A percentile compares a stretch with the other conserved stretches of the same genome.
Conservation (phyloP, 2,329 filamentous ascomycete genomes). For the Aspergillus pseudoglaucus region DNA sequence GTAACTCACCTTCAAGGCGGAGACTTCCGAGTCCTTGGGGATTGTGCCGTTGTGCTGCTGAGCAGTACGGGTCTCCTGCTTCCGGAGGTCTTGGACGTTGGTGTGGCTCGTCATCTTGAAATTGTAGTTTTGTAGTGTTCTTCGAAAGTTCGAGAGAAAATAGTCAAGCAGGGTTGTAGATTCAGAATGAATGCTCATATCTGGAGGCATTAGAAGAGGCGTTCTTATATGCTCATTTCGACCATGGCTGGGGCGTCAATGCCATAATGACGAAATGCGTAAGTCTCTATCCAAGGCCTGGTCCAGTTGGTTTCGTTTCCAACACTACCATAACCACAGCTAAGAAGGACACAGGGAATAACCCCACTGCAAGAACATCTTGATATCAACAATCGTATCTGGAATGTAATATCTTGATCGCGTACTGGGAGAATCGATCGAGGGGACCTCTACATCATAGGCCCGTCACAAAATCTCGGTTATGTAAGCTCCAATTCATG, state of each 20-base stretch:
- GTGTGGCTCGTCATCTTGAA: constrained; percentile 26
- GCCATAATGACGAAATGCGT: neutral
- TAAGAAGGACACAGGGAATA: neutral
- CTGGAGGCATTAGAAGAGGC: neutral
- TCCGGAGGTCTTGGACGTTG: constrained; percentile 45
- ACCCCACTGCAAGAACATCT: neutral
- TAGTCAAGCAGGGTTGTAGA: neutral
- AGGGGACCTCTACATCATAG: neutral
- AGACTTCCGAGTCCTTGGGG: constrained; percentile 40
- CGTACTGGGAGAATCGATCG: neutral
- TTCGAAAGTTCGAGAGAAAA: neutral
- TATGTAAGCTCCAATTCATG: neutral
- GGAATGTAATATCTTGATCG: neutral
- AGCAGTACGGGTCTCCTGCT: constrained; percentile 39
- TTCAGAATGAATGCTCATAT: neutral
- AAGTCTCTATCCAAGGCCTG: neutral
- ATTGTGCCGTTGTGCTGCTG: constrained; percentile 35
- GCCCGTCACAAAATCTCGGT: neutral
- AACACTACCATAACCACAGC: neutral
- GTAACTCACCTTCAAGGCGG: constrained; percentile 41
- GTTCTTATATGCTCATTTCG: neutral
- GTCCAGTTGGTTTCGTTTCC: neutral
- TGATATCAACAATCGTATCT: neutral
- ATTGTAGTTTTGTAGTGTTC: too few species aligned
- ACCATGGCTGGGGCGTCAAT: neutral